A percentile compares a stretch with the other conserved stretches of the same genome.
Evolutionary conservation across 2,329 filamentous ascomycete genomes (phyloP).

Genomic region (Pseudocercospora vitis): DNA sequence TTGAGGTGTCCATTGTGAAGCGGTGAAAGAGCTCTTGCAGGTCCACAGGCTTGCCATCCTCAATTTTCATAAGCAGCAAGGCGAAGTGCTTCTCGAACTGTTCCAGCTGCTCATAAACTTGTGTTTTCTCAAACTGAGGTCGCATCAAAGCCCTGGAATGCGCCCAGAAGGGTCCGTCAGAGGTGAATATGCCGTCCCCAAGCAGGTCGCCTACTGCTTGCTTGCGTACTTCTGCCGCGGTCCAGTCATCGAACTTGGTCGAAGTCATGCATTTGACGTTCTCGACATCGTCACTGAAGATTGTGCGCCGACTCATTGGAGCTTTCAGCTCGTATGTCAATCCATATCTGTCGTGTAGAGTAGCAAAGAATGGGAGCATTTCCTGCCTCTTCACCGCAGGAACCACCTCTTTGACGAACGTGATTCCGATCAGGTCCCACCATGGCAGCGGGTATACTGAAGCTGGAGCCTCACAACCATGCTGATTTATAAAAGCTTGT

Average conservation of each 20-base stretch:
- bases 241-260: conserved; percentile 12
- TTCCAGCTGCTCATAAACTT: conserved; percentile 52
- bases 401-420: conserved; percentile 5
- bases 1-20: conserved; percentile 65
- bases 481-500: conserved; percentile 1
- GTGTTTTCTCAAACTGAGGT: conserved; percentile 52
- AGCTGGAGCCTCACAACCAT: conserved; percentile 6
- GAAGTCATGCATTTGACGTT: conserved; percentile 15
- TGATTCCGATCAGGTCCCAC: conserved; percentile 3
- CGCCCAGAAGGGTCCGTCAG: conserved; percentile 39
- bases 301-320: background rate
- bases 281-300: conserved; percentile 13
- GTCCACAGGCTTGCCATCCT: conserved; percentile 50
- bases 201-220: conserved; percentile 4
- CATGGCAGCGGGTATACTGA: background rate
- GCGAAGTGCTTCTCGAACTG: conserved; percentile 61
- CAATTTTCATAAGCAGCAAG: conserved; percentile 59
- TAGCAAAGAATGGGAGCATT: conserved; percentile 8
- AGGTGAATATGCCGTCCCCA: conserved; percentile 32
- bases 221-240: background rate
- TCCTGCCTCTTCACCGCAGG: conserved; percentile 9
- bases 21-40: conserved; percentile 63
- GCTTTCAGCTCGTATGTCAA: conserved; percentile 2
- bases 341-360: conserved; percentile 6
- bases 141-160: conserved; percentile 43